These are phyloP conservation scores for Ochetophila trinervis DNA, from an alignment of 306 rosid genomes.

Conservation along the genomic window DNA sequence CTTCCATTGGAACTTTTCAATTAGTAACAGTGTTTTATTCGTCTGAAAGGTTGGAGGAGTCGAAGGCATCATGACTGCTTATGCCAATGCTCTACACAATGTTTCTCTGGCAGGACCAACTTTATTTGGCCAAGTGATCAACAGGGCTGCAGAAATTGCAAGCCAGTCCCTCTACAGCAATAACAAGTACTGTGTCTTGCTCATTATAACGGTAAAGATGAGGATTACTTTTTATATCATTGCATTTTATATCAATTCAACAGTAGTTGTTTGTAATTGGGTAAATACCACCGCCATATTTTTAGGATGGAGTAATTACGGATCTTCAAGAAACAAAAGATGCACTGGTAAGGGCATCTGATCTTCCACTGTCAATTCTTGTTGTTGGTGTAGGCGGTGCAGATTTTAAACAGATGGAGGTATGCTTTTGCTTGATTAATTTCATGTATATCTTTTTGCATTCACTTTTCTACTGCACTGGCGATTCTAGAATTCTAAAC, in stretches of 20 bases:
- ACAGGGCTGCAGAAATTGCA: constrained; percentile 68
- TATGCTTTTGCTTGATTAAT: constrained; percentile 11
- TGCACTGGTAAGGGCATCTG: constrained; percentile 77
- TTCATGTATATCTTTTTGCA: not conserved
- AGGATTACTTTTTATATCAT: not conserved
- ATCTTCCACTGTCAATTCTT: constrained; percentile 80
- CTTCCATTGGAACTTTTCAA: not conserved
- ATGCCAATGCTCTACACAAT: constrained; percentile 48
- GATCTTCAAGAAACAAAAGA: constrained; percentile 85
- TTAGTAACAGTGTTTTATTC: not conserved
- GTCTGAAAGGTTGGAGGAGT: constrained; percentile 66
- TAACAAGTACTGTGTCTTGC: constrained; percentile 62
- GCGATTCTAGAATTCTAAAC: not conserved
- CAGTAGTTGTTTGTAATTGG: not conserved
- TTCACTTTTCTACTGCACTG: not conserved
- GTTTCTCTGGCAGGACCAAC: constrained; percentile 77
- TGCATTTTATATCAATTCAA: not conserved
- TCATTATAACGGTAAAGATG: constrained; percentile 66
- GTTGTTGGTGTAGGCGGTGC: constrained; percentile 87
- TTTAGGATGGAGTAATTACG: constrained; percentile 81
- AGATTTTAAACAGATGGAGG: constrained; percentile 84
- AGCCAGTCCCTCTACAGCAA: constrained; percentile 40
- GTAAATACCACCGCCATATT: not conserved
- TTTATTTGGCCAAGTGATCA: constrained; percentile 74
- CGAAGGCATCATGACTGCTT: constrained; percentile 81